Base-by-base conservation (phyloP, 2,329 filamentous ascomycete genomes). In the Alternaria atra region DNA sequence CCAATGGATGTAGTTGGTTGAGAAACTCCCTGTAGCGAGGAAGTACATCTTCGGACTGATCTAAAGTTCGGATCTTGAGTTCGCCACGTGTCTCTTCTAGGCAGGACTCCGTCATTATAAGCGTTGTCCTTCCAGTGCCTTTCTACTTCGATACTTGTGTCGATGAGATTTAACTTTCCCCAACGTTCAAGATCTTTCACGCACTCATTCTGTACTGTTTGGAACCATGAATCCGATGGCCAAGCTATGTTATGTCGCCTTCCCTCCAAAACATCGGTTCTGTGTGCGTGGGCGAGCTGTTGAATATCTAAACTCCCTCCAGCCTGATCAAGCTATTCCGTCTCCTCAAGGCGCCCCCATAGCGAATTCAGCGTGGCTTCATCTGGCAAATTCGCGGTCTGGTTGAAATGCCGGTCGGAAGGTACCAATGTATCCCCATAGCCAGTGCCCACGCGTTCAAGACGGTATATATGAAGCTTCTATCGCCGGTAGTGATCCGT, bases 391-490 rank as follows among this genome's bases (percentile, higher is more conserved):
- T 43, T 34, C 32, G 32, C 7, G 12, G 52, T 35, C 3, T 40
- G 15, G 1, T 6, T n/a, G 29, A 60, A 58, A 32, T 48, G 37
- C 2, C 52, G 55, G 10, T 57, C 43, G 7, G 3, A 5, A 1
- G 56, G 48, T 7, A 63, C 60, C 17, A 10, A 27, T 42, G 15
- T 52, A 8, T 40, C 32, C 65, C 68, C 64, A 73, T 53, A 3
- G 64, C 68, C 9, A 71, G 32, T 8, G 64, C 52, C 67, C 68
- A 73, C 2, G 61, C 69, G 29, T 63, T 70, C 27, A 70, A n/a
- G 6, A 70, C 52, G 1, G 54, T 54, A 17, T 52, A 65, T 10
- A 40, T 39, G 15, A 44, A 48, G 23, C 55, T 58, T 12, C 40
- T 47, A 9, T 51, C 46, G 1, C 23, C 13, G 9, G 46, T 46